Percentiles rank a stretch among this genome's conserved stretches.
Conservation (phyloP, 2,329 filamentous ascomycete genomes). For the Ceratocystis variospora region DNA sequence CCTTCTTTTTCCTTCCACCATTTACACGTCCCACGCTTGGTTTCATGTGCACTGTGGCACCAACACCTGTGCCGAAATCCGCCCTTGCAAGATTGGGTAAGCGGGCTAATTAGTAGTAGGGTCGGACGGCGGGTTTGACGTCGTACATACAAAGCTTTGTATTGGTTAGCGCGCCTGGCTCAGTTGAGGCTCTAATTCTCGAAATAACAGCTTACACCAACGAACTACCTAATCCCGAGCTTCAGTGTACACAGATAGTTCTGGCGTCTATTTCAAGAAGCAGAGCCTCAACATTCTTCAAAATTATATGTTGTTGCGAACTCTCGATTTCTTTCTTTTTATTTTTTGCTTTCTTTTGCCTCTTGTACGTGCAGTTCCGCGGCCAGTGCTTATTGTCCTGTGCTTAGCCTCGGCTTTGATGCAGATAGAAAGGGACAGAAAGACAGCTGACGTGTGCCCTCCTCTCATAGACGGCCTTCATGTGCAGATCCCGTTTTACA, state of each 20-base stretch:
- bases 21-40: neutral
- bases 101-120: neutral
- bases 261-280: neutral
- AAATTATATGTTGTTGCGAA: neutral
- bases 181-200: neutral
- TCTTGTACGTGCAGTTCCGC: neutral
- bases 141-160: neutral
- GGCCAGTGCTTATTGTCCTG: neutral
- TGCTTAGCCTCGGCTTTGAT: neutral
- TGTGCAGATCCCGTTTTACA: slow-evolving; percentile 1
- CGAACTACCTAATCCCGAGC: no score
- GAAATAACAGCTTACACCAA: neutral
- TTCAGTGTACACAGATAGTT: no score
- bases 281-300: neutral
- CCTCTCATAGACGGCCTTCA: neutral
- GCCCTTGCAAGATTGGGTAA: neutral
- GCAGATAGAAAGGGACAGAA: neutral
- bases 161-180: no score
- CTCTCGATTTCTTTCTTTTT: no score
- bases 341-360: neutral
- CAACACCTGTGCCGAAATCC: neutral
- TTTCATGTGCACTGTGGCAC: neutral
- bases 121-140: neutral
- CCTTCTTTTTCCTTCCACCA: neutral
- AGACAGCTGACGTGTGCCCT: neutral